These are phyloP conservation scores for Sporothrix sp. DNA, from an alignment of 2,329 filamentous ascomycete species.

Conservation along the genomic window DNA sequence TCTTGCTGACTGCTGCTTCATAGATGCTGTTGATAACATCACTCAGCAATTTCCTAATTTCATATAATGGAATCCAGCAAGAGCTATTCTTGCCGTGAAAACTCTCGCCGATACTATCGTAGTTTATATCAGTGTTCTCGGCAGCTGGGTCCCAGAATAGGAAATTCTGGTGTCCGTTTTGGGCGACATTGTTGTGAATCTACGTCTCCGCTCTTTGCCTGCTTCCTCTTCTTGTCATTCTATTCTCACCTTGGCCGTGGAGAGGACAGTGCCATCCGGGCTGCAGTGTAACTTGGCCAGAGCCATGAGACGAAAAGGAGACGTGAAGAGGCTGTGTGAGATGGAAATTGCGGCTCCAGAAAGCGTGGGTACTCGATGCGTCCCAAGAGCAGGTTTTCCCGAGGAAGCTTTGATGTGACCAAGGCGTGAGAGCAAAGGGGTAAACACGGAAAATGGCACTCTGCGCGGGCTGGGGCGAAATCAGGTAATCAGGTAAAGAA, in stretches of 20 bases:
- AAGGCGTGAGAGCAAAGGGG: not conserved
- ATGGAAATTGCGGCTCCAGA: not conserved
- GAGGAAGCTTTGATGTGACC: not conserved
- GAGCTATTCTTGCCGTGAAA: too few species aligned
- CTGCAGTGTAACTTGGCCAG: not conserved
- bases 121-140: too few species aligned
- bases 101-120: too few species aligned
- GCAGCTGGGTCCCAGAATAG: constrained; percentile 4
- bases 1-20: too few species aligned
- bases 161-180: constrained; percentile 2
- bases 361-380: not conserved
- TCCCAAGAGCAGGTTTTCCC: not conserved
- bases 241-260: not conserved
- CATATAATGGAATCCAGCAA: too few species aligned
- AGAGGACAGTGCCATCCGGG: not conserved
- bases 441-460: too few species aligned
- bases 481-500: too few species aligned
- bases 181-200: not conserved
- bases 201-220: not conserved
- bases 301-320: not conserved
- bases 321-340: not conserved
- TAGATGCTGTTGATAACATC: too few species aligned
- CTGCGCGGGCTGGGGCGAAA: too few species aligned
- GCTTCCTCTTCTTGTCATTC: not conserved
- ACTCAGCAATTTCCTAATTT: too few species aligned